phyloP scores from a whole-genome alignment of 306 rosid species.

The Dicorynia guianensis region DNA sequence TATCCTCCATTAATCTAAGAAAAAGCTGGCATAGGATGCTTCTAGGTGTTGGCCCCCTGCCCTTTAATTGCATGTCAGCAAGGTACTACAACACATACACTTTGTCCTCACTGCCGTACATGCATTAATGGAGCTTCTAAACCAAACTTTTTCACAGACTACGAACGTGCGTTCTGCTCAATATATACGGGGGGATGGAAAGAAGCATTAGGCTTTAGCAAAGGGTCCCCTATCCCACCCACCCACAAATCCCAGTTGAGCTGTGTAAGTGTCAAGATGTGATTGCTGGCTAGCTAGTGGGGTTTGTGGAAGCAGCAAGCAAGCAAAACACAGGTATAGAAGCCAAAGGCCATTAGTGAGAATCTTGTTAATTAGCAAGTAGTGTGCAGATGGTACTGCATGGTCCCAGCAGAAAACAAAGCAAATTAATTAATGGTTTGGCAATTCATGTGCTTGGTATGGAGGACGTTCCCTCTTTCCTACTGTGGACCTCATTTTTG shows the following conservation, averaged over 20 bases:
- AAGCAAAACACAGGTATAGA: not conserved
- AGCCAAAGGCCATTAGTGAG: not conserved
- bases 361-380: not conserved
- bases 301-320: not conserved
- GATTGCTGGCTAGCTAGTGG: constrained; percentile 13
- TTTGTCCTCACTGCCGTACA: not conserved
- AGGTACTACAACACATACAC: not conserved
- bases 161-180: no score
- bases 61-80: constrained; percentile 32
- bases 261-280: constrained; percentile 11
- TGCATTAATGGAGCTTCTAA: constrained; percentile 17
- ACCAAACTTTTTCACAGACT: constrained; percentile 5
- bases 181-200: not conserved
- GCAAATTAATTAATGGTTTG: no score
- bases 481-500: no score
- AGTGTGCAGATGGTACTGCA: not conserved
- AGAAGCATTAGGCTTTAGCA: not conserved
- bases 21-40: constrained; percentile 27
- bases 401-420: constrained; percentile 15
- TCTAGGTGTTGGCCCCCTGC: constrained; percentile 29
- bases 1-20: constrained; percentile 4
- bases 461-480: no score
- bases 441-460: no score
- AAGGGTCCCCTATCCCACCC: constrained; percentile 14
- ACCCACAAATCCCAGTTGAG: not conserved